A percentile compares a stretch with the other conserved stretches of the same genome.
Evolutionary conservation across 2,329 filamentous ascomycete genomes (phyloP).

Genomic region (Sordariomycetes sp.): DNA sequence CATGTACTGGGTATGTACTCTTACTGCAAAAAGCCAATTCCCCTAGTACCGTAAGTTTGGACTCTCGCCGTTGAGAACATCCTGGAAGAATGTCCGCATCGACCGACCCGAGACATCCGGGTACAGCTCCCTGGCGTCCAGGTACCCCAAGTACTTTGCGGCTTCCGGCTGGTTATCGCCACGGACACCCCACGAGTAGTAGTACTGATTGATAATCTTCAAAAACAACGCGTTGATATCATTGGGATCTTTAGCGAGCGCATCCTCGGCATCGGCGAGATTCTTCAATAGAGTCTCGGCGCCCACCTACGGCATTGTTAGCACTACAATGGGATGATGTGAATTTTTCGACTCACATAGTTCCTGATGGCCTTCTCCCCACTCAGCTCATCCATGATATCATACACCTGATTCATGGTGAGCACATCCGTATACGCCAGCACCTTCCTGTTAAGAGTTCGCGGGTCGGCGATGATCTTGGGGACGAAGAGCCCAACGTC

Average conservation of each 20-base stretch:
- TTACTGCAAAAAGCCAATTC: no score
- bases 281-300: not conserved
- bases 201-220: no score
- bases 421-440: slow-evolving; percentile 31
- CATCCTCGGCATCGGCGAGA: not conserved
- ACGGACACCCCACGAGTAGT: slow-evolving; percentile 28
- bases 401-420: slow-evolving; percentile 30
- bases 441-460: slow-evolving; percentile 39
- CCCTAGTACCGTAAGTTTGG: no score
- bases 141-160: slow-evolving; percentile 40
- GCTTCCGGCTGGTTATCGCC: slow-evolving; percentile 38
- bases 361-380: slow-evolving; percentile 28
- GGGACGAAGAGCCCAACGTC: slow-evolving; percentile 40
- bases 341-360: not conserved
- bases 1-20: no score
- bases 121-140: slow-evolving; percentile 37
- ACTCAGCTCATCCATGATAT: slow-evolving; percentile 28
- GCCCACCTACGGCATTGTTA: no score
- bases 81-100: no score
- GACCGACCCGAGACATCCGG: slow-evolving; percentile 24
- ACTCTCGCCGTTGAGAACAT: no score
- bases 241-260: no score
- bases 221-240: no score
- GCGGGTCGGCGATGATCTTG: slow-evolving; percentile 32
- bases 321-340: no score